Evolutionary conservation across 768 basidiomycete genomes (phyloP).

Genomic region (Mycena rebaudengoi): DNA sequence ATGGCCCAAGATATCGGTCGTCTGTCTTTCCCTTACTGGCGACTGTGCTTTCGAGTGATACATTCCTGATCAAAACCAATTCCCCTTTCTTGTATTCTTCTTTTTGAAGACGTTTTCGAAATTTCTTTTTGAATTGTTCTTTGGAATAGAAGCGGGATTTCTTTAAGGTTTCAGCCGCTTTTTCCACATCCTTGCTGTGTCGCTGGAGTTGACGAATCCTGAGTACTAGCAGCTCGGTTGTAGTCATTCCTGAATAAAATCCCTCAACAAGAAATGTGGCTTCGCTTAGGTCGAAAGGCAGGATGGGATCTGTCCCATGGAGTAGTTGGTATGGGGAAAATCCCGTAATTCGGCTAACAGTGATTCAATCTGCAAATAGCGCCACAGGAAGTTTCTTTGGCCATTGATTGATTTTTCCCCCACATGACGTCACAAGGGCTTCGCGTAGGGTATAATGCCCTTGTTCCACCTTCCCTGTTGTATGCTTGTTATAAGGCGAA

Average conservation of each 20-base stretch:
- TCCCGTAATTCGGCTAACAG: not conserved
- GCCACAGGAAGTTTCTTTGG: too few relatives aligned
- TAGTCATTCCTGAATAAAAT: slow-evolving; percentile 11
- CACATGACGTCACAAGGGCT: not conserved
- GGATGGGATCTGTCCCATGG: slow-evolving; percentile 1
- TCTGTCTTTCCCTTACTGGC: slow-evolving; percentile 25
- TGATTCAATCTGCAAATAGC: too few relatives aligned
- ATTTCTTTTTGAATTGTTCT: slow-evolving; percentile 32
- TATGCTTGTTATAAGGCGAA: too few relatives aligned
- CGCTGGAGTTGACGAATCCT: slow-evolving; percentile 33
- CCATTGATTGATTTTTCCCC: not conserved
- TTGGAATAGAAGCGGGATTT: slow-evolving; percentile 29
- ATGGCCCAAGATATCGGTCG: slow-evolving; percentile 36
- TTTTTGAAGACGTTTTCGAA: slow-evolving; percentile 17
- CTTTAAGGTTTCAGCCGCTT: slow-evolving; percentile 23
- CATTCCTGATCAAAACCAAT: slow-evolving; percentile 34
- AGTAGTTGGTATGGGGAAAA: not conserved
- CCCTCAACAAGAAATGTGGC: slow-evolving; percentile 38
- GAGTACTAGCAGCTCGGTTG: slow-evolving; percentile 27
- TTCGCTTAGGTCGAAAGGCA: slow-evolving; percentile 43
- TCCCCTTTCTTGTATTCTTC: slow-evolving; percentile 25
- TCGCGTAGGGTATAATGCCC: not conserved
- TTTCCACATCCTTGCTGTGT: slow-evolving; percentile 23
- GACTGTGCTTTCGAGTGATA: slow-evolving; percentile 22
- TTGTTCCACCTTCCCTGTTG: not conserved